Conservation (phyloP, 208 protist genomes). For the Porcisia deanei region DNA sequence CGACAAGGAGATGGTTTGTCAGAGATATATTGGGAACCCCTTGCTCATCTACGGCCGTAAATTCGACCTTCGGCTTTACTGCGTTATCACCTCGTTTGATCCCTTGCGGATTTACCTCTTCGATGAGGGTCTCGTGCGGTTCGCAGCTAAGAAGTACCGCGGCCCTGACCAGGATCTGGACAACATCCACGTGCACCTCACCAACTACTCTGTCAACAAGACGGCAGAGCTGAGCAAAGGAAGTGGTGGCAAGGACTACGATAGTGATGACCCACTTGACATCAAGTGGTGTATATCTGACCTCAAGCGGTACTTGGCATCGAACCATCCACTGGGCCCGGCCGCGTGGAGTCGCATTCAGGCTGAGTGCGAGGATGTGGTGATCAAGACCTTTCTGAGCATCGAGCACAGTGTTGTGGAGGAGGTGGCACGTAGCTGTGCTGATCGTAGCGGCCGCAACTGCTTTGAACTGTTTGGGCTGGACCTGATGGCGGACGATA, state of each 20-base stretch:
- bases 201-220: conserved; percentile 98
- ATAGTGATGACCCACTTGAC: conserved; percentile 73
- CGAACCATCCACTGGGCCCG: conserved; percentile 51
- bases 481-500: conserved; percentile 84
- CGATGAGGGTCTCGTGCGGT: conserved; percentile 95
- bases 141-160: conserved; percentile 93
- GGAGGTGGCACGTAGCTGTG: conserved; percentile 60
- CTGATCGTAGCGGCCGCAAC: conserved; percentile 71
- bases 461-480: conserved; percentile 93
- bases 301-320: conserved; percentile 60
- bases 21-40: conserved; percentile 94
- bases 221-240: conserved; percentile 69
- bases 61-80: conserved; percentile 96
- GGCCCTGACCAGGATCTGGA: conserved; percentile 76
- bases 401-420: conserved; percentile 84
- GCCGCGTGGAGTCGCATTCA: conserved; percentile 69
- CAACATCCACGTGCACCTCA: conserved; percentile 94
- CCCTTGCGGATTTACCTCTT: conserved; percentile 92
- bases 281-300: conserved; percentile 93
- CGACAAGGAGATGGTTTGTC: conserved; percentile 78
- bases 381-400: conserved; percentile 93
- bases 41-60: conserved; percentile 94
- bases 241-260: conserved; percentile 65
- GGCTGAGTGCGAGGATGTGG: conserved; percentile 75
- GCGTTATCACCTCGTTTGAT: conserved; percentile 90